phyloP scores from a whole-genome alignment of 2,329 filamentous ascomycete species.

The Bipolaris bicolor region DNA sequence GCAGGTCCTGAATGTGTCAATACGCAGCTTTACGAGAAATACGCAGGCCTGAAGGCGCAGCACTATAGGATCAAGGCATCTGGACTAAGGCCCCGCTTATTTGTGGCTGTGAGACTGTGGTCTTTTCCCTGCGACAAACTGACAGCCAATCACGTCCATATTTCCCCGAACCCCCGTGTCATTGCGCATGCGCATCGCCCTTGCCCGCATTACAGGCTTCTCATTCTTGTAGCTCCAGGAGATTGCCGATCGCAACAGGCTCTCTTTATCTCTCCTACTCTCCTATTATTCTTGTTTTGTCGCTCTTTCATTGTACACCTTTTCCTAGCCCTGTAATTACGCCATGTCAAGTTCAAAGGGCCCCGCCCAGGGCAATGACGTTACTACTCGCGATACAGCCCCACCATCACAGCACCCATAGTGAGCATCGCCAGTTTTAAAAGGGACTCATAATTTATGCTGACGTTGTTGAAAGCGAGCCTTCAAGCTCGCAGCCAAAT shows the following conservation, averaged over 20 bases:
- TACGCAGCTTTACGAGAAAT: no score
- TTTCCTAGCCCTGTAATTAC: conserved; percentile 1
- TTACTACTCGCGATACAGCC: conserved; percentile 24
- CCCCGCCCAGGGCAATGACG: conserved; percentile 22
- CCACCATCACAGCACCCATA: conserved; percentile 23
- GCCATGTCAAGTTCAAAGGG: conserved; percentile 32
- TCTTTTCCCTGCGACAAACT: not conserved
- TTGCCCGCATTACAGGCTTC: conserved; percentile 12
- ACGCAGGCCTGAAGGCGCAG: not conserved
- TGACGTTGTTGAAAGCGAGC: conserved; percentile 21
- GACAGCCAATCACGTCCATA: conserved; percentile 15
- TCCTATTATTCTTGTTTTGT: not conserved
- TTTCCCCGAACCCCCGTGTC: conserved; percentile 18
- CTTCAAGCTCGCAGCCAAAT: conserved; percentile 21
- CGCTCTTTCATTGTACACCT: conserved; percentile 6
- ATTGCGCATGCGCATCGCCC: conserved; percentile 10
- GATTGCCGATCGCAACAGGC: not conserved
- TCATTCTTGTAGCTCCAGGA: not conserved
- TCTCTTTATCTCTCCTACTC: not conserved
- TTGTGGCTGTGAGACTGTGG: conserved; percentile 7
- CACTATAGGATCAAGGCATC: not conserved
- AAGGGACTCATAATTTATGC: not conserved
- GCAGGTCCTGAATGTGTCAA: no score
- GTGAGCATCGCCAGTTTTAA: conserved; percentile 11
- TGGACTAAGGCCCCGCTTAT: conserved; percentile 8